Conservation (phyloP, 768 basidiomycete species). For the Suillus americanus region DNA sequence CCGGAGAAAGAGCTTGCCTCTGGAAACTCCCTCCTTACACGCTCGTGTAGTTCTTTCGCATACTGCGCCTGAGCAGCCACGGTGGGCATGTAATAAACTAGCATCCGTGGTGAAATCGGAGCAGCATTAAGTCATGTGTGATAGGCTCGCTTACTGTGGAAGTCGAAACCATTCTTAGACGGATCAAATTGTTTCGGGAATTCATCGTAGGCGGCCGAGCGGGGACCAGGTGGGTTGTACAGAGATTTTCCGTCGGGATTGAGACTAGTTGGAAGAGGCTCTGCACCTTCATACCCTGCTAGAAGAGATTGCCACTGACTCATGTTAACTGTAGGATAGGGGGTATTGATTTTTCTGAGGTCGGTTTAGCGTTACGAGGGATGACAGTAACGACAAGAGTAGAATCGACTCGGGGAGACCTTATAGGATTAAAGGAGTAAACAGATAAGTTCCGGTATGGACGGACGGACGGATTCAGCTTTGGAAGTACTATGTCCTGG, state of each 20-base stretch:
- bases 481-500: too few species aligned
- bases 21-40: constrained; percentile 66
- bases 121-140: neutral
- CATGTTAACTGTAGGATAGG: neutral
- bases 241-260: constrained; percentile 61
- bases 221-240: constrained; percentile 44
- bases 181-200: constrained; percentile 56
- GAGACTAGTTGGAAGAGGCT: constrained; percentile 41
- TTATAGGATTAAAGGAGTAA: neutral
- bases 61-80: constrained; percentile 43
- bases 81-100: constrained; percentile 66
- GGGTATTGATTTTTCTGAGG: neutral
- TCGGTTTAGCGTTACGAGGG: neutral
- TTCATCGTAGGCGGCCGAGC: constrained; percentile 50
- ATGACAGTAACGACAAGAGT: neutral
- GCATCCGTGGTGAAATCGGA: neutral
- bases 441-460: too few species aligned
- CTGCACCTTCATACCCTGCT: constrained; percentile 38
- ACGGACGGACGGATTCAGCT: too few species aligned
- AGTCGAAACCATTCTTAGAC: constrained; percentile 66
- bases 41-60: constrained; percentile 57
- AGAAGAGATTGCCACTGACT: constrained; percentile 33
- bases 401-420: neutral
- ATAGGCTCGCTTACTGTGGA: constrained; percentile 53
- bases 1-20: constrained; percentile 41